Base-by-base conservation (phyloP, 108 stramenopile species). In the Cyclotella baltica region DNA sequence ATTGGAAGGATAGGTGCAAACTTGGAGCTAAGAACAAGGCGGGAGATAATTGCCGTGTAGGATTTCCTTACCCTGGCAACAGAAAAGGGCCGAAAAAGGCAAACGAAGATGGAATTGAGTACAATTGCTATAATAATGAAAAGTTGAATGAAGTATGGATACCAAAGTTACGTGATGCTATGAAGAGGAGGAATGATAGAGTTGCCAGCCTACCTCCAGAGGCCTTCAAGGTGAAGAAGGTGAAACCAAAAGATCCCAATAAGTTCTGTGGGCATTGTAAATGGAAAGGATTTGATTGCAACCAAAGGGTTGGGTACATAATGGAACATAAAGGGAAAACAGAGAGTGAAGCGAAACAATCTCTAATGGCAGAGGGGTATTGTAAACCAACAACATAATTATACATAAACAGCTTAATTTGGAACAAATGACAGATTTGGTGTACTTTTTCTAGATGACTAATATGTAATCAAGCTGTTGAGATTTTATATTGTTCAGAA, bases 81-180 rank as follows among this genome's bases (percentile, higher is more conserved):
- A 36, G 67, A 35, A 79, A 76, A 19, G 67, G 68, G 25, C 3
- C 40, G 8, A 33, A 77, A 20, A 81, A 68, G 38, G 61, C 63
- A 55, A 85, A 66, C 10, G 75, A 34, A 74, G 85, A 84, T 75
- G 90, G 63, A 63, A 76, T 43, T 50, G 87, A 77, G 5, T 90
- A 88, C 83, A 93, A 90, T 65, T 93, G 92, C 70, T 93, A 74
- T 52, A 53, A 70, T 23, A 85, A 89, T 63, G 57, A 85, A 47
- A 81, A 81, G 30, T 51, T 91, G 20, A 78, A 75, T 31, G n/a
- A 73, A 13, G 62, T 76, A 43, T 89, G 85, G 85, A 33, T 82
- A 37, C 90, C 90, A 36, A 72, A 75, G 55, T 58, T 90, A 62
- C 62, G 83, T 23, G 62, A 66, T 30, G 84, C 84, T 19, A 75